Evolutionary conservation across 768 basidiomycete species (phyloP).

Genomic region (Gelatoporia subvermispora): DNA sequence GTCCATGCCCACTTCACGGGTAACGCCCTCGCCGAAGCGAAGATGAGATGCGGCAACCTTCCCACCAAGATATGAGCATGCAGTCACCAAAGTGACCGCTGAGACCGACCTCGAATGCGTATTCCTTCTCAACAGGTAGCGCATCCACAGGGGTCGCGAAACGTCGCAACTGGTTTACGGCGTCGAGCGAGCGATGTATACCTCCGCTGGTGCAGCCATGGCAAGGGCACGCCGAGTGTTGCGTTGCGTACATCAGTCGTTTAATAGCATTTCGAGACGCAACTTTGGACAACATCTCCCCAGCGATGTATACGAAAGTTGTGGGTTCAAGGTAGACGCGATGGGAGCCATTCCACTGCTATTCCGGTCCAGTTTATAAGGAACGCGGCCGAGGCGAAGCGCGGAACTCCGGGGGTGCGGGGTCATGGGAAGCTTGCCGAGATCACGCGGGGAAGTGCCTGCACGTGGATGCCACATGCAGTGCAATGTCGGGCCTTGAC

Average conservation of each 20-base stretch:
- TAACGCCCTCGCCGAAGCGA: conserved; percentile 87
- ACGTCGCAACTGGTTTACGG: conserved; percentile 59
- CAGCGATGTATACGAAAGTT: conserved; percentile 3
- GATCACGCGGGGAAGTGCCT: background rate
- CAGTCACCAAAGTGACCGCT: background rate
- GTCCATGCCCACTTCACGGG: conserved; percentile 89
- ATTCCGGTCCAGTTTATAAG: conserved; percentile 10
- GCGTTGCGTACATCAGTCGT: conserved; percentile 71
- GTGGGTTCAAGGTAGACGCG: conserved; percentile 1
- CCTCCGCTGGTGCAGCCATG: conserved; percentile 52
- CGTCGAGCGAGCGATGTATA: conserved; percentile 36
- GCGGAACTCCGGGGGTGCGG: conserved; percentile 15
- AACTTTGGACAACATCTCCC: conserved; percentile 20
- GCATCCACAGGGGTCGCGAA: conserved; percentile 73
- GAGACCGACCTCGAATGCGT: conserved; percentile 75
- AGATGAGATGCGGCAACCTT: conserved; percentile 86
- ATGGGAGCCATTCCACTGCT: background rate
- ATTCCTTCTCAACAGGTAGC: conserved; percentile 65
- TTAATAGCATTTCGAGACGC: conserved; percentile 59
- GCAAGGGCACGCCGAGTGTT: conserved; percentile 75
- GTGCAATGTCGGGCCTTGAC: background rate
- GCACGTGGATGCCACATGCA: background rate
- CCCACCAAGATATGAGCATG: background rate
- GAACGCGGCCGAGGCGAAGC: conserved; percentile 3
- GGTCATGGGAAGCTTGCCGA: no score